Percentiles rank a stretch among this genome's conserved stretches.
phyloP scores from a whole-genome alignment of 2,329 filamentous ascomycete genomes.

The Trichophyton equinum region DNA sequence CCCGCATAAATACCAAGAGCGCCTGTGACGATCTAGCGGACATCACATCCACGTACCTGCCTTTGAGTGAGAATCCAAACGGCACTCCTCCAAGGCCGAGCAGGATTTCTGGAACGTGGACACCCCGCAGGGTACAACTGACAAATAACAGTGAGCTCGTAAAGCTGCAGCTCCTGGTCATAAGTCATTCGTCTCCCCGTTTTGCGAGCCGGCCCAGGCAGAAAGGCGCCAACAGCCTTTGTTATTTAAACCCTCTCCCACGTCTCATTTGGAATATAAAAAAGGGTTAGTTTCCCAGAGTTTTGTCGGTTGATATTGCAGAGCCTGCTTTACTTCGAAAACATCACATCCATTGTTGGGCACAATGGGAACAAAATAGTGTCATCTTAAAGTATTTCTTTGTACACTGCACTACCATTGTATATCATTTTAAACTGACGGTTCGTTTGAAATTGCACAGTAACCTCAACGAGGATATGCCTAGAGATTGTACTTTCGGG shows the following conservation, averaged over 20 bases:
- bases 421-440: background rate
- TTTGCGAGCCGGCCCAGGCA: background rate
- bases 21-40: background rate
- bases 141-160: background rate
- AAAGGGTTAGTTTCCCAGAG: background rate
- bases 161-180: background rate
- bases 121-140: background rate
- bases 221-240: background rate
- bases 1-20: background rate
- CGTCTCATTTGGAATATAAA: background rate
- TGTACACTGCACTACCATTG: background rate
- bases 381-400: background rate
- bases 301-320: background rate
- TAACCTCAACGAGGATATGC: constrained; percentile 5
- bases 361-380: background rate
- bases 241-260: background rate
- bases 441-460: background rate
- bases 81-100: background rate
- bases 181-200: background rate
- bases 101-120: background rate
- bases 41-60: background rate
- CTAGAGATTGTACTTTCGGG: background rate
- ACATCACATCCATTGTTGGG: background rate
- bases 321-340: background rate
- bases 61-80: background rate